These are phyloP conservation scores for Russula sp. DNA, from an alignment of 768 basidiomycete genomes.

Conservation along the genomic window DNA sequence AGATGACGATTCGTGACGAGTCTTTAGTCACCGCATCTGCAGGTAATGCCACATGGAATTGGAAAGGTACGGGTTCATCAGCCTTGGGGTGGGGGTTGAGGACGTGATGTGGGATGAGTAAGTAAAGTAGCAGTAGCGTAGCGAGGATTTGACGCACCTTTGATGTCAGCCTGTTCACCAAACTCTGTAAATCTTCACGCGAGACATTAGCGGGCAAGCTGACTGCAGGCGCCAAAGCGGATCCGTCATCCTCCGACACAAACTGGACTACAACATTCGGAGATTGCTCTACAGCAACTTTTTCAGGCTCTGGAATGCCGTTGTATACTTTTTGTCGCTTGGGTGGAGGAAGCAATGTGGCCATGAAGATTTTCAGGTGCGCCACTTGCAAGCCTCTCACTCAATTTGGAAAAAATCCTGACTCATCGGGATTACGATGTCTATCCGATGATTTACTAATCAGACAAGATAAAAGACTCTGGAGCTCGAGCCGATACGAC, in stretches of 20 bases:
- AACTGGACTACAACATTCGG: slow-evolving; percentile 88
- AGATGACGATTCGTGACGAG: slow-evolving; percentile 74
- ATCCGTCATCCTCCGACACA: slow-evolving; percentile 82
- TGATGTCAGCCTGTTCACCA: slow-evolving; percentile 84
- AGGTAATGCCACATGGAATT: slow-evolving; percentile 81
- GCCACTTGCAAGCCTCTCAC: neutral
- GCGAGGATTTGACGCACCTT: slow-evolving; percentile 52
- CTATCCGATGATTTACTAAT: neutral
- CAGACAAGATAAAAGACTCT: neutral
- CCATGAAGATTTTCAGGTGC: slow-evolving; percentile 48
- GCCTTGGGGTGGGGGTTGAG: too few relatives aligned
- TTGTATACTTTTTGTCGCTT: slow-evolving; percentile 85
- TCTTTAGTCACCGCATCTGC: slow-evolving; percentile 47
- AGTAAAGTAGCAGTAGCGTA: neutral
- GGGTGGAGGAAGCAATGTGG: slow-evolving; percentile 81
- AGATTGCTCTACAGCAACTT: slow-evolving; percentile 46
- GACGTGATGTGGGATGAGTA: slow-evolving; percentile 25
- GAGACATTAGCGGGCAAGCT: slow-evolving; percentile 85
- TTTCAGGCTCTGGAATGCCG: slow-evolving; percentile 63
- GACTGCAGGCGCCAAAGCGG: slow-evolving; percentile 79
- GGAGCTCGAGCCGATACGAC: too few relatives aligned
- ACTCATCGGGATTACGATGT: slow-evolving; percentile 14
- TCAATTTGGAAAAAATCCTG: neutral
- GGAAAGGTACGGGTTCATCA: slow-evolving; percentile 89
- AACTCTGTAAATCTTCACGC: slow-evolving; percentile 75